Conservation (phyloP, 768 basidiomycete species). For the Mycena maculata region DNA sequence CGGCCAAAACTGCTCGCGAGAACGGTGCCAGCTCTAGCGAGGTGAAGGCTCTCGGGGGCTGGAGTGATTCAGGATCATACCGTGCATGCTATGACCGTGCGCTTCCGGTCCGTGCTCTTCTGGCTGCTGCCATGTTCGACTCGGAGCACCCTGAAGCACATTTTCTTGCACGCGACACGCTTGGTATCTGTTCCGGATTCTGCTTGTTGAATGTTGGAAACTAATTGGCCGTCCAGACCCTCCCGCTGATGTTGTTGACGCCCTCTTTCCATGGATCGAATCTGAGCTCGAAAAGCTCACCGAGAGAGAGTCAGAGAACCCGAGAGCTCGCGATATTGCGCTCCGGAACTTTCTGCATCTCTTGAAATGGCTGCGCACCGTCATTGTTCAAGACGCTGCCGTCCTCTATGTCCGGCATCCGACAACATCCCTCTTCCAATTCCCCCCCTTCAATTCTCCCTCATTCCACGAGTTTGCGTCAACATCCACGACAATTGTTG, state of each 20-base stretch:
- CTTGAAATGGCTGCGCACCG: slow-evolving; percentile 37
- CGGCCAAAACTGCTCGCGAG: slow-evolving; percentile 43
- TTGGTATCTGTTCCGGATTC: slow-evolving; percentile 36
- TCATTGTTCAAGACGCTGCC: slow-evolving; percentile 51
- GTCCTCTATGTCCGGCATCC: slow-evolving; percentile 41
- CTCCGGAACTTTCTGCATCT: slow-evolving; percentile 43
- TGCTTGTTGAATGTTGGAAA: not conserved
- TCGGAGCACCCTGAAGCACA: slow-evolving; percentile 41
- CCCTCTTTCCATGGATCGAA: slow-evolving; percentile 46
- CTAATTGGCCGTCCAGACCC: slow-evolving; percentile 33
- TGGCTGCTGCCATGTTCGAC: slow-evolving; percentile 48
- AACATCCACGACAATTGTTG: slow-evolving; percentile 23
- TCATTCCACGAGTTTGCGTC: slow-evolving; percentile 38
- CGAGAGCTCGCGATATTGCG: slow-evolving; percentile 38
- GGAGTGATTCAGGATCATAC: slow-evolving; percentile 44
- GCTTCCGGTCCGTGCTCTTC: slow-evolving; percentile 42
- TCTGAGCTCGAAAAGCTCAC: slow-evolving; percentile 22
- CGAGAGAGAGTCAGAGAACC: not conserved
- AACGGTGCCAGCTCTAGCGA: slow-evolving; percentile 42
- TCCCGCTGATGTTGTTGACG: slow-evolving; percentile 27
- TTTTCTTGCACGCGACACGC: slow-evolving; percentile 34
- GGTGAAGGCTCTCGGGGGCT: slow-evolving; percentile 47
- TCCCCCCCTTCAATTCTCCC: slow-evolving; percentile 41
- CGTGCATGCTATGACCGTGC: slow-evolving; percentile 43
- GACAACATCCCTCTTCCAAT: slow-evolving; percentile 38